Evolutionary conservation across 2,329 filamentous ascomycete genomes (phyloP).

Genomic region (Penicillium griseofulvum): DNA sequence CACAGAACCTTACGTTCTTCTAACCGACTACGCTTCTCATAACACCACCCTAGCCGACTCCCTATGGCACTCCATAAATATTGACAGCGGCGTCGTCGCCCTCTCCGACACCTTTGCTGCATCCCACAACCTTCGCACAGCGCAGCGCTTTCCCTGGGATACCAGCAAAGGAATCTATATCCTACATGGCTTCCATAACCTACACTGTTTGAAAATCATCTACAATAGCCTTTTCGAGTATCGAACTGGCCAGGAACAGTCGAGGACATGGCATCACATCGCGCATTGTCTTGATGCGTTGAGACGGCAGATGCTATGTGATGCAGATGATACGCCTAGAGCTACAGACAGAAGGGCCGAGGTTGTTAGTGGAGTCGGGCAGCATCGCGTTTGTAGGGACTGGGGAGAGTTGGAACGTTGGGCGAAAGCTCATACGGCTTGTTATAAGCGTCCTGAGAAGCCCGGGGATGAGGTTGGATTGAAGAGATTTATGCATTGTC

Average conservation of each 20-base stretch:
- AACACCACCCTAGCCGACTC: neutral
- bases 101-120: neutral
- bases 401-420: neutral
- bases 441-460: neutral
- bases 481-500: neutral
- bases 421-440: neutral
- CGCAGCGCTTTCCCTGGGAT: neutral
- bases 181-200: neutral
- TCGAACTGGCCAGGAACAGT: neutral
- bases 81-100: neutral
- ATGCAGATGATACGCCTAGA: neutral
- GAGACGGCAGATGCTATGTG: neutral
- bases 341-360: neutral
- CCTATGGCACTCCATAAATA: neutral
- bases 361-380: neutral
- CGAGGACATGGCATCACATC: neutral
- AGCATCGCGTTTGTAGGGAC: neutral
- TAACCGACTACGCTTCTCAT: neutral
- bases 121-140: neutral
- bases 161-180: neutral
- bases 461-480: neutral
- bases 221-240: neutral
- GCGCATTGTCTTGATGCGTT: neutral
- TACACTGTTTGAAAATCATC: neutral
- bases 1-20: neutral